These are phyloP conservation scores for Neonectria ditissima DNA, from an alignment of 2,329 filamentous ascomycete genomes.

Conservation along the genomic window DNA sequence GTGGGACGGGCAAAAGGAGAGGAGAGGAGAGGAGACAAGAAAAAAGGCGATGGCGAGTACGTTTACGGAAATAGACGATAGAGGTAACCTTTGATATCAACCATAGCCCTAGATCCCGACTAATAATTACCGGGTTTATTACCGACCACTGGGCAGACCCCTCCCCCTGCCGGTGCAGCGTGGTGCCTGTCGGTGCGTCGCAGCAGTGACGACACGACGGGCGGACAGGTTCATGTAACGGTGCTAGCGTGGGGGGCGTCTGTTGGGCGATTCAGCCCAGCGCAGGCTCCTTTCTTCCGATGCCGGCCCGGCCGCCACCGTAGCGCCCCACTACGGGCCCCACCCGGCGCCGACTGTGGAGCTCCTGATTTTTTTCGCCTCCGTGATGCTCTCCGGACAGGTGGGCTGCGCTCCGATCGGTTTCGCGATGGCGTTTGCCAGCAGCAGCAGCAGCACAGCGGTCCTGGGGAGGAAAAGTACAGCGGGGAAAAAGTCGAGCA, in stretches of 20 bases:
- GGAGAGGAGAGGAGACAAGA: no score
- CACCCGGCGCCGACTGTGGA: constrained; percentile 41
- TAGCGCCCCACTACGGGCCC: constrained; percentile 1
- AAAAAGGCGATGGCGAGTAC: constrained; percentile 30
- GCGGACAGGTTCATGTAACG: constrained; percentile 34
- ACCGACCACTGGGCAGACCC: constrained; percentile 32
- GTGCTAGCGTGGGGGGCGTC: constrained; percentile 19
- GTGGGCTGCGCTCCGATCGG: constrained; percentile 9
- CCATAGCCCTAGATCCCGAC: constrained; percentile 26
- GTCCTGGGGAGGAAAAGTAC: background rate
- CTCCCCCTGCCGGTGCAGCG: constrained; percentile 16
- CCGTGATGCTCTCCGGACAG: constrained; percentile 20
- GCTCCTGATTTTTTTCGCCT: constrained; percentile 5
- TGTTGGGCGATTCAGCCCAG: constrained; percentile 30
- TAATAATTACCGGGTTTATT: constrained; percentile 39
- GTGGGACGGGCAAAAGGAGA: constrained; percentile 10
- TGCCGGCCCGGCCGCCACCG: constrained; percentile 31
- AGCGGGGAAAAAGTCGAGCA: background rate
- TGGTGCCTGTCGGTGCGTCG: background rate
- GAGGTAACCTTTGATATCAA: constrained; percentile 27
- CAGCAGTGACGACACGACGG: constrained; percentile 35
- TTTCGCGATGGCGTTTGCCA: background rate
- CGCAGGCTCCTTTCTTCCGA: constrained; percentile 31
- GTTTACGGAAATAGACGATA: constrained; percentile 34
- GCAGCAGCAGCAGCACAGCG: constrained; percentile 2